Percentiles rank a stretch among this genome's conserved stretches.
phyloP scores from a whole-genome alignment of 225 moss, liverwort and hornwort species.

The Marchantia paleacea region DNA sequence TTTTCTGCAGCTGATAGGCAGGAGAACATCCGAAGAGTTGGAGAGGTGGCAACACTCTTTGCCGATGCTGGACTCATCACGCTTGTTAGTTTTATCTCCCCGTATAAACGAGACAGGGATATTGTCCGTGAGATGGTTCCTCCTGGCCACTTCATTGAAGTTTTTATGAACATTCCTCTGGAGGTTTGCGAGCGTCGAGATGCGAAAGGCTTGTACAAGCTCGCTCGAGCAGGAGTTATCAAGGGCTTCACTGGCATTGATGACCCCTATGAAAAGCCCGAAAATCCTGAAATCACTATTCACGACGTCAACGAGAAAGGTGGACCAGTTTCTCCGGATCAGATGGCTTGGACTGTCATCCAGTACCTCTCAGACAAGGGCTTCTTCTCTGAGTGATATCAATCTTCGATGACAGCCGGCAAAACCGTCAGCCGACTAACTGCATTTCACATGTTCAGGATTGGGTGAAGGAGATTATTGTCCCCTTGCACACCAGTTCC shows the following conservation, averaged over 20 bases:
- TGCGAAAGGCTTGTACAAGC: slow-evolving; percentile 82
- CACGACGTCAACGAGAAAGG: slow-evolving; percentile 51
- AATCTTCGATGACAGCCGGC: neutral
- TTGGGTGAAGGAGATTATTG: neutral
- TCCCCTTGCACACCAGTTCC: neutral
- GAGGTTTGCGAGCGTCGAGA: slow-evolving; percentile 75
- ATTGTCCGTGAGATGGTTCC: slow-evolving; percentile 52
- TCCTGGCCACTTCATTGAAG: slow-evolving; percentile 73
- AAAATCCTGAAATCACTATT: slow-evolving; percentile 58
- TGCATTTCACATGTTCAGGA: neutral
- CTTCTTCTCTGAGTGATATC: slow-evolving; percentile 41
- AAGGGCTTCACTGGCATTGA: slow-evolving; percentile 83
- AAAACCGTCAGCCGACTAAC: neutral
- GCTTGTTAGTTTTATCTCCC: slow-evolving; percentile 75
- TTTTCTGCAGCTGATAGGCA: slow-evolving; percentile 69
- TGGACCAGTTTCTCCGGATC: slow-evolving; percentile 50
- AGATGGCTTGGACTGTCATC: slow-evolving; percentile 64
- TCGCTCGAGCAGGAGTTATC: slow-evolving; percentile 72
- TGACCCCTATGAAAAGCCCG: slow-evolving; percentile 73
- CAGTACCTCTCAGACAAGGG: slow-evolving; percentile 56
- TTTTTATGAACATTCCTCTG: slow-evolving; percentile 80
- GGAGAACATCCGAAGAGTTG: slow-evolving; percentile 84
- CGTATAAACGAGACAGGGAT: slow-evolving; percentile 65
- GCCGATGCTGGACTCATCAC: slow-evolving; percentile 75
- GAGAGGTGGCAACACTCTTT: slow-evolving; percentile 80